Conservation (phyloP, 73 alveolate species). For the Symbiodinium pilosum region DNA sequence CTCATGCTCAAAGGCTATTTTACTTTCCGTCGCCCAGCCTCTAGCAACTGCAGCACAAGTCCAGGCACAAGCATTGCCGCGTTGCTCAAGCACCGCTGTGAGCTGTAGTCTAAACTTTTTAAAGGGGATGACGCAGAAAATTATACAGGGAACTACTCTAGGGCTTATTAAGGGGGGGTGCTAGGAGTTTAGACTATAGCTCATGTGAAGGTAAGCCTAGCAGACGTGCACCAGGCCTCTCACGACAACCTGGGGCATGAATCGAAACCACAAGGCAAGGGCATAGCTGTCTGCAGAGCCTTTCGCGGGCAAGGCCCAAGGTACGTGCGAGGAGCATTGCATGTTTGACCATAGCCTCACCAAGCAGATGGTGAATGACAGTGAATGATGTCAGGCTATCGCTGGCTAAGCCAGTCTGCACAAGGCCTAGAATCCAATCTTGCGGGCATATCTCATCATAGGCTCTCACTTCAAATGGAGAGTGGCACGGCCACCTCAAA, state of each 20-base stretch:
- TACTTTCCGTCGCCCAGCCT: background rate
- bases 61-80: background rate
- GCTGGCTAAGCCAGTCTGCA: background rate
- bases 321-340: background rate
- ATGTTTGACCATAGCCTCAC: background rate
- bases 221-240: background rate
- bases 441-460: background rate
- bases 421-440: background rate
- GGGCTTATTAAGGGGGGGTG: background rate
- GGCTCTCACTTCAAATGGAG: background rate
- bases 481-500: background rate
- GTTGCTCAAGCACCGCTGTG: background rate
- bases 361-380: background rate
- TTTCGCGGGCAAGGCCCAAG: background rate
- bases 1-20: background rate
- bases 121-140: background rate
- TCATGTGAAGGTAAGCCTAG: background rate
- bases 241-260: background rate
- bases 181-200: background rate
- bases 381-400: background rate
- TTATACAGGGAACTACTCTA: background rate
- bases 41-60: background rate
- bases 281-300: background rate
- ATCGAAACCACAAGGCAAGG: background rate
- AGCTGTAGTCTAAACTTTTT: background rate